Percentiles rank a stretch among this genome's conserved stretches.
These are phyloP conservation scores for Trametes elegans DNA, from an alignment of 768 basidiomycete species.

Conservation along the genomic window DNA sequence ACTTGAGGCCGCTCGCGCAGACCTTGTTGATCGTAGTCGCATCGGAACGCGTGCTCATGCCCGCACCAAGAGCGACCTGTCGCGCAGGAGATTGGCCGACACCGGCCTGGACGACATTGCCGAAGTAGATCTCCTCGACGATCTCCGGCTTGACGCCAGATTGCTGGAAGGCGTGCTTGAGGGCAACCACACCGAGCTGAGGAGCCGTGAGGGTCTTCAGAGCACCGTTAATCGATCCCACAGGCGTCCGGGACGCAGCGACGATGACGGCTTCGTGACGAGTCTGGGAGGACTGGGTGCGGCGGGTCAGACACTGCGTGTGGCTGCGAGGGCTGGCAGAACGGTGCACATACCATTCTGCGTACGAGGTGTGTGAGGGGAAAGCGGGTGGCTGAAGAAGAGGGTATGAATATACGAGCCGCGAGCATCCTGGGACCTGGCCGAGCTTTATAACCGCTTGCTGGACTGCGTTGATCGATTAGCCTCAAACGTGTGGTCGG, in stretches of 20 bases:
- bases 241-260: conserved; percentile 89
- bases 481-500: conserved; percentile 18
- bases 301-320: conserved; percentile 34
- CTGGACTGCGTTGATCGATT: conserved; percentile 19
- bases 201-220: conserved; percentile 89
- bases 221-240: conserved; percentile 87
- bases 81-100: conserved; percentile 98
- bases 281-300: conserved; percentile 27
- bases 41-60: conserved; percentile 81
- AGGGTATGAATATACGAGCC: conserved; percentile 26
- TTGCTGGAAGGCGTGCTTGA: conserved; percentile 86
- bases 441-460: conserved; percentile 21
- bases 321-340: not conserved
- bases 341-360: conserved; percentile 27
- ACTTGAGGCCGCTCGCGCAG: conserved; percentile 96
- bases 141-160: conserved; percentile 75
- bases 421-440: conserved; percentile 22
- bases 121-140: conserved; percentile 96
- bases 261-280: conserved; percentile 88
- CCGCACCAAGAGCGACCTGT: conserved; percentile 92
- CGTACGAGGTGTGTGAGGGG: conserved; percentile 26
- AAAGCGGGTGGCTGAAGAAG: conserved; percentile 38
- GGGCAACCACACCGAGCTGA: conserved; percentile 83
- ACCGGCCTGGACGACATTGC: conserved; percentile 96
- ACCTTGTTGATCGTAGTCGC: conserved; percentile 99